Evolutionary conservation across 495 filamentous ascomycete species (phyloP).

Genomic region (Wilcoxina mikolae): DNA sequence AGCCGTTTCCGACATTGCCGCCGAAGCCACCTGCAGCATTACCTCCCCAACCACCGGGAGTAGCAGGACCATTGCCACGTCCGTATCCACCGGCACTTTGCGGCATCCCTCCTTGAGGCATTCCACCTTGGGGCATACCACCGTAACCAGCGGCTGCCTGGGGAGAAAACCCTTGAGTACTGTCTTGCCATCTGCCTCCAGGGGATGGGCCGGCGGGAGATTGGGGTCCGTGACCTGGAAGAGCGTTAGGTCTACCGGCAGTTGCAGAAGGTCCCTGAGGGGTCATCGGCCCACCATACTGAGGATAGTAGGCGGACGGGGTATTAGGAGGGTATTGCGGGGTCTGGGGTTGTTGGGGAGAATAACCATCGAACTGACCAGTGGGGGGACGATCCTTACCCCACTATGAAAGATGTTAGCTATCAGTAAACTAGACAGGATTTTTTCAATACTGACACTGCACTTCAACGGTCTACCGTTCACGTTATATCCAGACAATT

Average conservation of each 20-base stretch:
- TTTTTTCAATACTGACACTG: constrained; percentile 59
- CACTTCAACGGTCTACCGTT: constrained; percentile 96
- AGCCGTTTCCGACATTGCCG: constrained; percentile 45
- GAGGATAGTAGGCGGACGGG: constrained; percentile 78
- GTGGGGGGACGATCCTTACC: constrained; percentile 95
- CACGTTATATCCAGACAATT: constrained; percentile 91
- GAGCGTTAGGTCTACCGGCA: constrained; percentile 21
- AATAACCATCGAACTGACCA: constrained; percentile 67
- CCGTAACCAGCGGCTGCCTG: constrained; percentile 45
- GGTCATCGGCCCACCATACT: constrained; percentile 74
- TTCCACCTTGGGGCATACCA: constrained; percentile 38
- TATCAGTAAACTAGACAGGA: too few relatives aligned
- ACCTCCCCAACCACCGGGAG: constrained; percentile 62
- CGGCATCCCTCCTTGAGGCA: constrained; percentile 42
- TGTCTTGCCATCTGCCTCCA: constrained; percentile 41
- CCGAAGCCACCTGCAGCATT: constrained; percentile 34
- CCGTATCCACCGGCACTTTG: constrained; percentile 68
- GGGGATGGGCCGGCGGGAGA: constrained; percentile 38
- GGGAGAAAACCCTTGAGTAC: constrained; percentile 40
- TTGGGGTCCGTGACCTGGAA: constrained; percentile 29
- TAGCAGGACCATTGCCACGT: constrained; percentile 60
- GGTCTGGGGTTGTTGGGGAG: constrained; percentile 58
- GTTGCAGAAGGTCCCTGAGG: constrained; percentile 42
- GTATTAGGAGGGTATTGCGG: constrained; percentile 54
- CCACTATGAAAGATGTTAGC: constrained; percentile 50